Evolutionary conservation across 306 rosid genomes (phyloP), one percentile per base, ranked within the genome.

Genomic region (Erythrophleum fordii): DNA sequence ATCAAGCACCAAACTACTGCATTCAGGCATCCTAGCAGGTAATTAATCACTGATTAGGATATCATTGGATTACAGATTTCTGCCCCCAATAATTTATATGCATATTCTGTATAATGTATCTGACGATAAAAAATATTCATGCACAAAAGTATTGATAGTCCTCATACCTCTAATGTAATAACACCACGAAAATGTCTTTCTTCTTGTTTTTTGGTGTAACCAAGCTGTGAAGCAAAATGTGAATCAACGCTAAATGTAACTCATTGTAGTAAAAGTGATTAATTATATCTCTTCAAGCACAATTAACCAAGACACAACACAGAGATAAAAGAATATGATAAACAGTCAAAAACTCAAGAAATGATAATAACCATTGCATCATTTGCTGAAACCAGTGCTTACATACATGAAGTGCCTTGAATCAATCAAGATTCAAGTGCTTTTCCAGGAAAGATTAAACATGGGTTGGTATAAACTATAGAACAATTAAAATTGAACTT

Each of bases 171-270:
- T 82, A 95, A 80, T 49, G 93, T 85, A 82, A 95, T 89, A 80
- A 93, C 97, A 82, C 98, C 99, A 39, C 93, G 99, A 62, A 95
- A 95, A 83, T 83, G 86, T 58, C 92, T 85, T 83, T 95, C 98
- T 75, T 95, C 99, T 86, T 93, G 95, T 81, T 95, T 93, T 83
- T 91, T 90, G 31, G 99, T 95, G 88, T 95, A 95, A 75, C 98
- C 98, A 87, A 95, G 98, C 99, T 95, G 91, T 79, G 60, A 52
- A 86, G 80, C 70, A 45, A 80, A 86, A 72, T 22, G 65, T 22
- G 49, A 56, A 67, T 78, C 79, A 67, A 79, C 14, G 81, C 39
- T 48, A 73, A 9, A 68, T 9, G 64, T 41, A 72, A 69, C 52
- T 73, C 75, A 76, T 41, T 74, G 22, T 37, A 42, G 18, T 73